Evolutionary conservation across 352 stramenopile genomes (phyloP), one percentile per base, ranked within the genome.

Genomic region (Globisporangium canariense): DNA sequence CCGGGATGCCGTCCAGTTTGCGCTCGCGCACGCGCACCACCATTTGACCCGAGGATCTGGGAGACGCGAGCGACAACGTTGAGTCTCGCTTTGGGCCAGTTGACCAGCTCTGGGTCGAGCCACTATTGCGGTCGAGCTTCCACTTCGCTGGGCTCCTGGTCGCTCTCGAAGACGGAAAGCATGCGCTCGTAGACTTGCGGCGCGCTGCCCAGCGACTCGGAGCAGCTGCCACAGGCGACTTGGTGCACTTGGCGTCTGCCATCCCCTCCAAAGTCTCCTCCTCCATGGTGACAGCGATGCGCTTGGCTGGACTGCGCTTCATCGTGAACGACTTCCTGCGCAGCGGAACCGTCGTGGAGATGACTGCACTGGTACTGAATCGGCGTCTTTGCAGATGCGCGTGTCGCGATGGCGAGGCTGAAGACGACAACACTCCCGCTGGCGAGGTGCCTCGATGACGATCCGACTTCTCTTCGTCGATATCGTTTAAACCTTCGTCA

Each of bases 291-390:
- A 52, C 60, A 14, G 58, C 49, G 20, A 64, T 59, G 36, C 67
- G 73, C 69, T 88, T 89, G 18, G 67, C 58, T 0, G 82, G 68
- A n/a, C 70, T 82, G 25, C 81, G 79, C 53, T 86, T 91, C 63
- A 89, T 86, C 41, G 71, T 76, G 67, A 91, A 91, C 1, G 79
- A 91, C 53, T 86, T 84, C 16, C 82, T 69, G 9, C 79, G 72
- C 36, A 91, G 63, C 8, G 81, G 68, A 6, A 90, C 71, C 4
- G 69, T 55, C 0, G 69, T 74, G 6, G 71, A 73, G 58, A 85
- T 83, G 22, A 65, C 72, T 1, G 68, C 69, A 9, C 66, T 74
- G 4, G 71, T 68, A 46, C 70, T 85, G 49, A 71, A 74, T 14
- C 73, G 64, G 0, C 70, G 69, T 46, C 73, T 59, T 25, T 71